Evolutionary conservation across 495 filamentous ascomycete species (phyloP), one percentile per base, ranked within the genome.

Genomic region (Amphirosellinia nigrospora): DNA sequence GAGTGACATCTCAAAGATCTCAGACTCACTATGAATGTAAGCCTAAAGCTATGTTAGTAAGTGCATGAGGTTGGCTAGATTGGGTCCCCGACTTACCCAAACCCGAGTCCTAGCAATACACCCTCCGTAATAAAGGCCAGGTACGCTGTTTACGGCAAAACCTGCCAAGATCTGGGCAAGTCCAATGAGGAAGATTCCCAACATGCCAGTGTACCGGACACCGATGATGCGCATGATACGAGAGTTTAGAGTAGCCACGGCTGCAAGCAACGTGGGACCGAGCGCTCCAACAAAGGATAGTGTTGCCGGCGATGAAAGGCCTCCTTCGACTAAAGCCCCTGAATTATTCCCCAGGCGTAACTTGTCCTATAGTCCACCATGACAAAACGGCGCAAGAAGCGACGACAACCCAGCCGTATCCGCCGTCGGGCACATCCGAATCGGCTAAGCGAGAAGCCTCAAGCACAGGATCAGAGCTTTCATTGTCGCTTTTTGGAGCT

Each of bases 381-480:
- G 83, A 82, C 13, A 88, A 59, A 0, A 85, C 70, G 0, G 82
- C 81, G 71, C 87, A 88, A 9, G 78, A 83, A 39, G 71, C 75
- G 61, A 89, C 84, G 4, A 89, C 80, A 19, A 85, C 80, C 88
- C 88, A 90, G 58, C 85, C 88, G 62, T 88, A 86, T 19, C 87
- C 88, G 19, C 87, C 87, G 41, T 90, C 87, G 2, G 87, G 87
- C 38, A 85, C 85, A 61, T 82, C 70, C 0, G 80, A 77, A 70
- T 87, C 86, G 10, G 83, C 84, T 1, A 80, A 63, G 10, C 82
- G 79, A 2, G 84, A 86, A 13, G 84, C 83, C 41, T 84, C 80
- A 74, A 88, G 82, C 0, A 85, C 76, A 9, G 82, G 79, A 62
- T 85, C 84, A 15, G 48, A n/a, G 60, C 61, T 39, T 10, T 26